Base-by-base conservation (phyloP, 164 flowering plant species). In the Cinnamomum micranthum region DNA sequence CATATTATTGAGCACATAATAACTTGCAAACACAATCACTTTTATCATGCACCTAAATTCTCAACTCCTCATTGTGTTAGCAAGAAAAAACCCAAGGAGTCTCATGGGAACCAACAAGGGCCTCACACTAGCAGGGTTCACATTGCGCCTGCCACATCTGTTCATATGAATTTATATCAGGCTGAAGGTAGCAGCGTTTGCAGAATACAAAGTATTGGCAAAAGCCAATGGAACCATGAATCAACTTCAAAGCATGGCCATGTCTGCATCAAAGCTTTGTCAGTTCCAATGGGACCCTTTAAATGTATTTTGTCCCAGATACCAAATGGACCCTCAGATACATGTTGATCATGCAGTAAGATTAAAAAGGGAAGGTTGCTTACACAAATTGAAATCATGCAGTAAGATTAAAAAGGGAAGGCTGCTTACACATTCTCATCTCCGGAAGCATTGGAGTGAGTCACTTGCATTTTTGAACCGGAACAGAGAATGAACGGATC, bases 401-500 rank as follows among this genome's bases (percentile, higher is more conserved):
- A 65, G 13, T 25, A 64, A 64, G 28, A 22, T 64, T 64, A 3
- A 23, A 13, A 64, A 64, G 24, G 11, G 2, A 64, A 64, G 12
- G 28, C 33, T 64, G n/a, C 86, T 79, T 77, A 90, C 91, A 74
- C 65, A 52, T 86, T 84, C 31, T 76, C 80, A 58, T 82, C 83
- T 72, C 66, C 69, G 22, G 71, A 75, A 74, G 64, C 69, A 70
- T 74, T 75, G 68, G 63, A 69, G 74, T 65, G 68, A 9, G 63
- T 31, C 23, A 50, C 50, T 27, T 71, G 74, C 9, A 77, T 77
- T 64, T 73, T 73, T 50, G 89, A 81, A 82, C 81, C 74, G 47
- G 85, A 60, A 73, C 80, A 80, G 24, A 78, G 69, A 69, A 83
- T 65, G 60, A 65, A 74, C 14, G 88, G 83, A 72, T 87, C 85